Evolutionary conservation across 2,329 filamentous ascomycete genomes (phyloP), one percentile per base, ranked within the genome.

Genomic region (Fusarium pininemorale): DNA sequence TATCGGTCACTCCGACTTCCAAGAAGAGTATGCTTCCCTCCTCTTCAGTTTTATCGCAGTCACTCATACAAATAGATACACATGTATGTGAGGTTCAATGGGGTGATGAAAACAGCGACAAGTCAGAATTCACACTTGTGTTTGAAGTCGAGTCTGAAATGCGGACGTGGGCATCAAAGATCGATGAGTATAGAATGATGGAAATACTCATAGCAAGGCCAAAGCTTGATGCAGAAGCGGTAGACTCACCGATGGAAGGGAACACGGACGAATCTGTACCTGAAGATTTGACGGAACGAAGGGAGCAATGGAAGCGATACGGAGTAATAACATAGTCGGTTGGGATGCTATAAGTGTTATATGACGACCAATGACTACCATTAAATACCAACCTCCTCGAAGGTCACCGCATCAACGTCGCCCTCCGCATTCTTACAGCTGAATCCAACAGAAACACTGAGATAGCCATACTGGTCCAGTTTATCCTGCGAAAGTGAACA

Each of bases 171-270:
- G n/a, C 38, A n/a, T 28, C 8, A 1, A 56, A 61, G 22, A 7
- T 61, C 1, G 22, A 42, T 5, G 48, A 42, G 5, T 28, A 35
- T 15, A 15, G 48, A 15, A 54, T 28, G 50, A 54, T 54, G 32
- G 32, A 2, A 16, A 54, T 26, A 3, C 32, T 54, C 0, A 16
- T 26, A 6, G n/a, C 1, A 0, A 22, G 3, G 13, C 6, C 48
- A 4, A 26, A 20, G 24, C 1, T 26, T 18, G 4, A 9, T 18
- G 0, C 7, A 18, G 22, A 32, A 32, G 9, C 13, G 0, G 0
- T 10, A 1, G 11, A 7, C 6, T 50, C 0, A 8, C 0, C 3
- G 1, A 7, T 5, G 16, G 20, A 48, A 4, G 3, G 10, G 4
- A 9, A 16, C 4, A 16, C 3, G 0, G 4, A 12, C 16, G 20